Percentiles rank a stretch among this genome's conserved stretches.
Conservation (phyloP, 176 grass and related monocot species). For the Avena atlantica region DNA sequence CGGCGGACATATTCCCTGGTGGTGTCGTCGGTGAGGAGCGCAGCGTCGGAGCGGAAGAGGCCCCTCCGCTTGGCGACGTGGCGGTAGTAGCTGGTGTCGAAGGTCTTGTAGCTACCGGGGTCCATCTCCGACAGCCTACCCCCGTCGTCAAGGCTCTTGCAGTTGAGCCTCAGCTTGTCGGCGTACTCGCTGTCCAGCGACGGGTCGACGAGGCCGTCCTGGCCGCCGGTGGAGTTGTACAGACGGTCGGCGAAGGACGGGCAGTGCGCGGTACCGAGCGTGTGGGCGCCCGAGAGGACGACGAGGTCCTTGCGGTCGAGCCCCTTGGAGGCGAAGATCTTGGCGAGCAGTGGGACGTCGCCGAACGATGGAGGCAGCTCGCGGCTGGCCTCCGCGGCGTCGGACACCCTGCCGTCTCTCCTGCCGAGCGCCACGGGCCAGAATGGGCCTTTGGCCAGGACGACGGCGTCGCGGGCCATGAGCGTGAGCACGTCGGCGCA, state of each 20-base stretch:
- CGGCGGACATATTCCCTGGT: too few species aligned
- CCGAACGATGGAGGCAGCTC: slow-evolving; percentile 6
- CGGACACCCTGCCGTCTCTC: slow-evolving; percentile 23
- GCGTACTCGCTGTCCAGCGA: slow-evolving; percentile 59
- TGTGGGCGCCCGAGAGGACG: slow-evolving; percentile 47
- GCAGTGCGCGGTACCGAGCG: slow-evolving; percentile 58
- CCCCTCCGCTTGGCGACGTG: too few species aligned
- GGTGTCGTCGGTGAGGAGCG: too few species aligned
- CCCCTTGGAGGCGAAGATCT: slow-evolving; percentile 22
- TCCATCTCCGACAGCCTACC: slow-evolving; percentile 66
- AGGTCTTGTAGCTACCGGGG: background rate
- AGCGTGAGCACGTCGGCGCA: slow-evolving; percentile 87
- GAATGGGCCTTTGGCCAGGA: slow-evolving; percentile 24
- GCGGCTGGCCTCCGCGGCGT: background rate
- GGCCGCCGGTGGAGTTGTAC: slow-evolving; percentile 57
- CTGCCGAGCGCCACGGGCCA: background rate
- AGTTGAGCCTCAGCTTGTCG: slow-evolving; percentile 37
- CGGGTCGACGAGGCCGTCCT: slow-evolving; percentile 26
- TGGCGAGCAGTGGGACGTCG: background rate
- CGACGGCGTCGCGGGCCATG: slow-evolving; percentile 60
- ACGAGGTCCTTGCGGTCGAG: slow-evolving; percentile 31
- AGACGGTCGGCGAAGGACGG: slow-evolving; percentile 41
- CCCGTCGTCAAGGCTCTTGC: slow-evolving; percentile 46
- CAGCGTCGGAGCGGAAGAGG: too few species aligned
- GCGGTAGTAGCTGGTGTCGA: too few species aligned